Base-by-base conservation (phyloP, 176 grass and related monocot species). In the Poa annua region DNA sequence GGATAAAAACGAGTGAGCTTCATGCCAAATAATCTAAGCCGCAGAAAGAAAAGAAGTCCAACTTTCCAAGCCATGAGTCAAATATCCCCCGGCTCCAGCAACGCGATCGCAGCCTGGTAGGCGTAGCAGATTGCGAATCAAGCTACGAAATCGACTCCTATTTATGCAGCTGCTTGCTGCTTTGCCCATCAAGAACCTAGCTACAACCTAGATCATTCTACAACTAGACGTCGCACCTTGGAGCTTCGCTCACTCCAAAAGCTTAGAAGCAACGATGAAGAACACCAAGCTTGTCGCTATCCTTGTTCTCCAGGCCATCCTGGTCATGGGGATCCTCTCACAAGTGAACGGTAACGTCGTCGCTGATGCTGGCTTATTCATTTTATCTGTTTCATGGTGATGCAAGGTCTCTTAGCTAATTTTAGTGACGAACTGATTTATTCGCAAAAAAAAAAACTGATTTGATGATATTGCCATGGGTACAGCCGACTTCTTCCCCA, bases 241-340 rank as follows among this genome's bases (percentile, higher is more conserved):
- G 66, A 69, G 65, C 67, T 24, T 45, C 44, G 38, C 67, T 3
- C 56, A 25, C 21, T 59, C 67, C 0, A 45, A 3, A 15, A 71
- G 20, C 41, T 24, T 13, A 71, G 6, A 2, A 71, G 4, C 20
- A 15, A 15, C 38, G 0, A 71, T 71, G 67, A 71, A 71, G 67
- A 3, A 21, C 67, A 71, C 67, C 67, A 71, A 71, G 67, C 39
- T 71, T 11, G 39, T 42, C 38, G 67, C 67, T 11, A 14, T 71
- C 39, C 67, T 71, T 0, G 20, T 71, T 3, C 67, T 71, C 20
- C 67, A 71, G 39, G 67, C 67, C 67, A 5, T 71, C 67, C 67
- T 71, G 38, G 67, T 71, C 67, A 71, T 71, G 67, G 67, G 67
- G 41, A 1, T 71, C 67, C 67, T 71, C 67, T 13, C 67, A 0